These are phyloP conservation scores for Lactarius vividus DNA, from an alignment of 768 basidiomycete species.

Conservation along the genomic window DNA sequence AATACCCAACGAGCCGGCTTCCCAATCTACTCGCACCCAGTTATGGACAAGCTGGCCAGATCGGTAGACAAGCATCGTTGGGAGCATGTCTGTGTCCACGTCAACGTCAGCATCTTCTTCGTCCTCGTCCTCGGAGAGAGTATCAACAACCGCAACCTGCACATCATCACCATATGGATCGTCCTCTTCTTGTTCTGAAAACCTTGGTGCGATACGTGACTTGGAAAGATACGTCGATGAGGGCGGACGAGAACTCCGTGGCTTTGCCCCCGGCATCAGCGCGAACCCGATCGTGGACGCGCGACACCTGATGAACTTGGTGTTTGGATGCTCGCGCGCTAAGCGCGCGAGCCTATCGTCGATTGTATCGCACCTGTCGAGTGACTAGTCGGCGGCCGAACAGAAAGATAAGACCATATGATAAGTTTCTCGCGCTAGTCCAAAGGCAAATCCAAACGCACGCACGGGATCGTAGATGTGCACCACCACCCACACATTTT, in stretches of 20 bases:
- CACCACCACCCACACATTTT: conserved; percentile 75
- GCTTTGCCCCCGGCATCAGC: conserved; percentile 33
- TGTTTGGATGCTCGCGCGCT: conserved; percentile 65
- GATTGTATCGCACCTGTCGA: conserved; percentile 69
- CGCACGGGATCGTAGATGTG: conserved; percentile 81
- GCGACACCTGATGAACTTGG: conserved; percentile 81
- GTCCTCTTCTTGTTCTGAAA: conserved; percentile 42
- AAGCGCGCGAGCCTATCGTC: conserved; percentile 67
- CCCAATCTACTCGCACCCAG: conserved; percentile 89
- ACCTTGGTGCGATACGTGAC: conserved; percentile 22
- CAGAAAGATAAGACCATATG: neutral
- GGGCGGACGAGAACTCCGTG: conserved; percentile 16
- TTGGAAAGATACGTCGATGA: conserved; percentile 21
- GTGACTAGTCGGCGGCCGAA: conserved; percentile 45
- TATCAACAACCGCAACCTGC: conserved; percentile 36
- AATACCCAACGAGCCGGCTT: conserved; percentile 63
- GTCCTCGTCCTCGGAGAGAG: conserved; percentile 19
- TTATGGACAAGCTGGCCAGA: conserved; percentile 82
- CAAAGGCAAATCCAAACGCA: conserved; percentile 21
- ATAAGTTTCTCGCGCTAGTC: conserved; percentile 1
- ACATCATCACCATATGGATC: conserved; percentile 46
- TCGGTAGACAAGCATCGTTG: conserved; percentile 75
- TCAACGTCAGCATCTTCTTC: conserved; percentile 54
- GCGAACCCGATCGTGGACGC: conserved; percentile 76
- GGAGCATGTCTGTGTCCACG: conserved; percentile 76